Conservation (phyloP, 495 filamentous ascomycete genomes). For the Aspergillus homomorphus region DNA sequence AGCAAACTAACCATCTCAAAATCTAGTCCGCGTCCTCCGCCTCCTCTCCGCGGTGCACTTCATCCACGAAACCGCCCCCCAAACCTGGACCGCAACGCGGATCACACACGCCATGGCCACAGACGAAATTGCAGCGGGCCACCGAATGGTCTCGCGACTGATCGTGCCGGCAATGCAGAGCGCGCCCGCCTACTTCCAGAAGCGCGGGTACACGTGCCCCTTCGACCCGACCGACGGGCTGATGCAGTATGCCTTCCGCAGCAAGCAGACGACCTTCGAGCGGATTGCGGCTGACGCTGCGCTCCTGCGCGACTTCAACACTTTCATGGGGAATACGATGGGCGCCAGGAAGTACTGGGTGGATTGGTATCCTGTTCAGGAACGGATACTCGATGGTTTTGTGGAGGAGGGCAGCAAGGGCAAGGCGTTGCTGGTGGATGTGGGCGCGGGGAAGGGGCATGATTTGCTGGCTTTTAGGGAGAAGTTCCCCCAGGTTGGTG, state of each 20-base stretch:
- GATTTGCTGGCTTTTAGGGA: constrained; percentile 35
- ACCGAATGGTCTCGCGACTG: constrained; percentile 2
- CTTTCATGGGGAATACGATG: constrained; percentile 7
- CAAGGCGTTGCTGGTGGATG: constrained; percentile 41
- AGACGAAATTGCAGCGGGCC: constrained; percentile 9
- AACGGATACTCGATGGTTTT: constrained; percentile 12
- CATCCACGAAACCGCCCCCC: background rate
- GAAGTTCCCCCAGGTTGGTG: constrained; percentile 23
- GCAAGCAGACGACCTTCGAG: background rate
- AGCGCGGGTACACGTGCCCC: constrained; percentile 6
- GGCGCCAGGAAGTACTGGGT: constrained; percentile 5
- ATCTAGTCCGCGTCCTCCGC: constrained; percentile 6
- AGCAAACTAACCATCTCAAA: too few relatives aligned
- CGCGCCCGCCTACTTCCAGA: constrained; percentile 6
- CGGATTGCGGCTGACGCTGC: background rate
- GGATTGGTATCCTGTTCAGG: constrained; percentile 24
- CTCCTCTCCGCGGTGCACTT: constrained; percentile 8
- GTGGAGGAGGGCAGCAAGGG: background rate
- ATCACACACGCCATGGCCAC: constrained; percentile 10
- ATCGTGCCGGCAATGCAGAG: constrained; percentile 11
- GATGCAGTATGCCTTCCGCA: constrained; percentile 5
- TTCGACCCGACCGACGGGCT: constrained; percentile 5
- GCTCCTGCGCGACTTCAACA: background rate
- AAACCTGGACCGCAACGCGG: constrained; percentile 8
- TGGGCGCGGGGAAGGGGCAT: constrained; percentile 49